Conservation (phyloP, 768 basidiomycete genomes). For the Rickenella mellea region DNA sequence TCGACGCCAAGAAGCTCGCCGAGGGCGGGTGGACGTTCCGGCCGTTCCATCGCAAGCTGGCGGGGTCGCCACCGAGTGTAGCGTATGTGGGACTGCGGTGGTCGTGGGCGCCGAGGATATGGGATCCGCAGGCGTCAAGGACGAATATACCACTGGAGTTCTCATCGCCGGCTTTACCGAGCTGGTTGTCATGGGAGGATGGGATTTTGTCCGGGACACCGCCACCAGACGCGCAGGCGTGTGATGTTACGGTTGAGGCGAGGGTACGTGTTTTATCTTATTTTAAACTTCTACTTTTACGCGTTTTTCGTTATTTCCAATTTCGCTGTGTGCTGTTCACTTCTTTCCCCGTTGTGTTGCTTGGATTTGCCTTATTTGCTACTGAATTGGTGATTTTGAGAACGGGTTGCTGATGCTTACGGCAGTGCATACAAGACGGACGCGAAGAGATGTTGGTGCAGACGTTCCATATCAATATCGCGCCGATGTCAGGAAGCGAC, state of each 20-base stretch:
- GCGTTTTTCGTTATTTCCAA: no score
- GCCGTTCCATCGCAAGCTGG: slow-evolving; percentile 80
- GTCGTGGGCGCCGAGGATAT: slow-evolving; percentile 88
- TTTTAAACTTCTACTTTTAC: no score
- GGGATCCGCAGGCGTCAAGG: slow-evolving; percentile 92
- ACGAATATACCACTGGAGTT: slow-evolving; percentile 72
- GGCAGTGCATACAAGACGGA: slow-evolving; percentile 63
- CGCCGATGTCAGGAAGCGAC: slow-evolving; percentile 49
- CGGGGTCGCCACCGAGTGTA: slow-evolving; percentile 70
- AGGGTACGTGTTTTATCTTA: slow-evolving; percentile 51
- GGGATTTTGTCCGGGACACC: slow-evolving; percentile 79
- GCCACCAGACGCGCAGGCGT: slow-evolving; percentile 62
- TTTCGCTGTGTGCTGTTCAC: no score
- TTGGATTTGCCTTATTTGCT: not conserved
- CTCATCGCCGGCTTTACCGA: slow-evolving; percentile 70
- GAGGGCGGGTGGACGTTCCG: slow-evolving; percentile 82
- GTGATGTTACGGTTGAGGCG: slow-evolving; percentile 67
- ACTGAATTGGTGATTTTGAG: not conserved
- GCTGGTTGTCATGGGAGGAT: slow-evolving; percentile 85
- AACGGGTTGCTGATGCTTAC: slow-evolving; percentile 9
- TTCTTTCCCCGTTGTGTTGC: slow-evolving; percentile 2
- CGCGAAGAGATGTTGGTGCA: slow-evolving; percentile 60
- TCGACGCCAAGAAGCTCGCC: slow-evolving; percentile 79
- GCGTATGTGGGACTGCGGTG: slow-evolving; percentile 77
- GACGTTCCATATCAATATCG: slow-evolving; percentile 63